A percentile compares a stretch with the other conserved stretches of the same genome.
phyloP scores from a whole-genome alignment of 176 grass and related monocot species.

The Rhynchospora breviuscula region DNA sequence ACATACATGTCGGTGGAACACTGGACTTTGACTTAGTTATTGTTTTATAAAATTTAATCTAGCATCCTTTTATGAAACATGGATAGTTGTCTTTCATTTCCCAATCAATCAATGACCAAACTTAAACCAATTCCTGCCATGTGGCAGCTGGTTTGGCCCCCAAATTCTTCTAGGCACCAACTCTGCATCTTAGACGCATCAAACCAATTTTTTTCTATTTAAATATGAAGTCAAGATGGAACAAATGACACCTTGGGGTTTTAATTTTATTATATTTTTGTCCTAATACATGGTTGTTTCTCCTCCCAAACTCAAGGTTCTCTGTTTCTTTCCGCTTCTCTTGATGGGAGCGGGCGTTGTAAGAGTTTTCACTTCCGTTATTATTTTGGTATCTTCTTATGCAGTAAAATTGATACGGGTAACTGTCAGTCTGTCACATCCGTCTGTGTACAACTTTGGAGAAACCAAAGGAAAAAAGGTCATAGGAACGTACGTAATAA shows the following conservation, averaged over 20 bases:
- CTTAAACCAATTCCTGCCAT: background rate
- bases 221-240: background rate
- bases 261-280: background rate
- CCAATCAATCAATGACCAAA: background rate
- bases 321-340: conserved; percentile 17
- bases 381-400: conserved; percentile 16
- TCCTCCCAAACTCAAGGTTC: background rate
- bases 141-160: conserved; percentile 1
- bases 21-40: background rate
- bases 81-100: background rate
- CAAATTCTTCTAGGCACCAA: background rate
- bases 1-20: conserved; percentile 6
- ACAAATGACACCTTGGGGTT: background rate
- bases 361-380: background rate
- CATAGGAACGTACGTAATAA: too few species aligned
- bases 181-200: background rate
- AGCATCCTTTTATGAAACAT: conserved; percentile 1
- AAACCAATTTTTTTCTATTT: background rate
- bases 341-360: conserved; percentile 2
- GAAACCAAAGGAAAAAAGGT: too few species aligned
- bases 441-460: too few species aligned
- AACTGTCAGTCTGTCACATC: background rate
- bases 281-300: background rate
- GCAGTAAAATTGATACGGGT: background rate
- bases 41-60: background rate